Base-by-base conservation (phyloP, 345 rosid species). In the Eucalyptus regnans region DNA sequence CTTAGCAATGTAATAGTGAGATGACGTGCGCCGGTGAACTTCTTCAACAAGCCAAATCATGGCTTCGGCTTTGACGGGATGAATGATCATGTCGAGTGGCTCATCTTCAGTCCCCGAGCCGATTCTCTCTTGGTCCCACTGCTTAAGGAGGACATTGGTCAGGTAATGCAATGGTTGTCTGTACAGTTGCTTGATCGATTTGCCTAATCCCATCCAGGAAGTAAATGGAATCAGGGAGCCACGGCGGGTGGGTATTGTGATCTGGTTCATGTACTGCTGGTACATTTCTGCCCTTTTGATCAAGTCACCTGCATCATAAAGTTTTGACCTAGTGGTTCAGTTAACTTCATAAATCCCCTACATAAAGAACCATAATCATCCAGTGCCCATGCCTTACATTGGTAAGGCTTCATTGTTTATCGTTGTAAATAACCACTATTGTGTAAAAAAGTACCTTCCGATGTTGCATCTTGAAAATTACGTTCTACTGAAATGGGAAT, bases 131-230 rank as follows among this genome's bases (percentile, higher is more conserved):
- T 92, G 92, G 90, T 98, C 99, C 99, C 98, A 96, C 86, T 90
- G 94, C 81, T 90, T 95, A 86, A 97, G 92, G 29, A 90, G 93
- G 88, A 91, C 88, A 89, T 97, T 97, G 20, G 99, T 96, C 50
- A 94, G 95, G 94, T 94, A 98, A 95, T 97, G 99, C 90, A 98
- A 90, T 37, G 99, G 99, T 64, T 98, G 99, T 89, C 91, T 92
- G 81, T 97, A 97, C 37, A 97, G 89, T 81, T 91, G 90, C 90
- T 98, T 97, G 83, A 98, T 88, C 18, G 99, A 97, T 46, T 88
- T 93, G 88, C 97, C 95, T 89, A 98, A 90, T 48, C 95, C 99
- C 90, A 92, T 88, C 99, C 99, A 97, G 4, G 97, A 90, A 29
- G 92, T 91, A 88, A 93, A 98, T 22, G 99, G 99, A 87, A 98